Evolutionary conservation across 495 filamentous ascomycete species (phyloP), one percentile per base, ranked within the genome.

Genomic region (Penicillium cosmopolitanum): DNA sequence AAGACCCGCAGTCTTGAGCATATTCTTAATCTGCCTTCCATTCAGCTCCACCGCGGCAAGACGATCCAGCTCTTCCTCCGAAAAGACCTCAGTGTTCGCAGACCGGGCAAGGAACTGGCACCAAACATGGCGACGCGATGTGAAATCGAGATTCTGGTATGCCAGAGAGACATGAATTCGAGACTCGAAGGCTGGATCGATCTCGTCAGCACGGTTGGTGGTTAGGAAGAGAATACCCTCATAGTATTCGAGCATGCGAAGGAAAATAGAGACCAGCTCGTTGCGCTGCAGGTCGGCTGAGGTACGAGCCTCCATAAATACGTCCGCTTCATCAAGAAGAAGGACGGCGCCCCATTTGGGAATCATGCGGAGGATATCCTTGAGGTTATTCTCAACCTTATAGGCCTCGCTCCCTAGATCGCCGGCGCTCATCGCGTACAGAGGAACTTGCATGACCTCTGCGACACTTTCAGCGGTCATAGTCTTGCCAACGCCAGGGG

Each of bases 201-300:
- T 79, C 35, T 73, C 62, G 6, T 73, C 67, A 15, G 77, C 68
- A 5, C 80, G 78, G 63, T 85, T 87, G 33, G 81, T 85, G 0
- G 82, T 85, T 47, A 86, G 78, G 72, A 87, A 86, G 58, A 87
- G 72, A 55, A 87, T 84, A 23, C 87, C 86, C 66, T 82, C 76
- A 73, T 81, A 64, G 73, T 85, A 82, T 61, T 84, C 74, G 51
- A 85, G 56, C 71, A 84, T 59, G 54, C 81, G 69, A 35, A 83
- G 63, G 67, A 83, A 85, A 36, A 82, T 77, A 6, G 77, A 77
- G 6, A 82, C 79, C 13, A 82, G 68, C 18, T 68, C 72, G 59
- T 82, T 80, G 5, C 77, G 70, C 46, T 69, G 48, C 2, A 79
- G 67, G 51, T 76, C 69, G 21, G 62, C 55, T 4, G 66, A 54